Base-by-base conservation (phyloP, 768 basidiomycete species). In the Astraeus odoratus region DNA sequence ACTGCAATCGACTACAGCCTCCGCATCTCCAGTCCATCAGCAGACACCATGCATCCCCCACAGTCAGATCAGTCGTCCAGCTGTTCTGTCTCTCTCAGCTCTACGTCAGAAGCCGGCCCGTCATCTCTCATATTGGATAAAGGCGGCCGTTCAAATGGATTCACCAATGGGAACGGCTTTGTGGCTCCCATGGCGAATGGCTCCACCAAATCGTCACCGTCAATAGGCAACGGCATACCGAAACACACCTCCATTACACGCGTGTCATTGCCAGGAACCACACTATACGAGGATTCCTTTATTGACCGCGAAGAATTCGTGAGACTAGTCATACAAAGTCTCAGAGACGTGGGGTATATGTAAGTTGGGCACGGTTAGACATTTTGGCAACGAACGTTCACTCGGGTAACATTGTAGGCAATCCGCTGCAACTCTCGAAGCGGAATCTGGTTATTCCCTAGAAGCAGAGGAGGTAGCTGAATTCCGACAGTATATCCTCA, bases 301-400 rank as follows among this genome's bases (percentile, higher is more conserved):
- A 72, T 95, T 39, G 80, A 92, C 67, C 75, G 91, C 52, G 88
- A 95, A 67, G 93, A 96, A 64, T 93, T 90, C 60, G 81, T 95
- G 40, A 74, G 93, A 55, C 68, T 97, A 37, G 81, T 92, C 43
- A 76, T 96, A 49, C 93, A 97, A 63, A 89, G 84, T 54, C 65
- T 97, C 52, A 74, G 86, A 57, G 93, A 96, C 64, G 84, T 93
- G 40, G 93, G 93, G 35, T 83, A 83, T 51, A 68, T 70, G 80
- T 83, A 54, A 63, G 80, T 70, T 29, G 2, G 4, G 5, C 29
- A 26, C 30, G n/a, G 34, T 13, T 48, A 33, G 37, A 42, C 25
- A 39, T 16, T 48, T 35, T 23, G 35, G 24, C 42, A 22, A 34
- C 45, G 40, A 39, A 54, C 49, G n/a, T 35, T 44, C 56, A 46